A percentile compares a stretch with the other conserved stretches of the same genome.
Conservation (phyloP, 495 filamentous ascomycete species). For the Terfezia boudieri region DNA sequence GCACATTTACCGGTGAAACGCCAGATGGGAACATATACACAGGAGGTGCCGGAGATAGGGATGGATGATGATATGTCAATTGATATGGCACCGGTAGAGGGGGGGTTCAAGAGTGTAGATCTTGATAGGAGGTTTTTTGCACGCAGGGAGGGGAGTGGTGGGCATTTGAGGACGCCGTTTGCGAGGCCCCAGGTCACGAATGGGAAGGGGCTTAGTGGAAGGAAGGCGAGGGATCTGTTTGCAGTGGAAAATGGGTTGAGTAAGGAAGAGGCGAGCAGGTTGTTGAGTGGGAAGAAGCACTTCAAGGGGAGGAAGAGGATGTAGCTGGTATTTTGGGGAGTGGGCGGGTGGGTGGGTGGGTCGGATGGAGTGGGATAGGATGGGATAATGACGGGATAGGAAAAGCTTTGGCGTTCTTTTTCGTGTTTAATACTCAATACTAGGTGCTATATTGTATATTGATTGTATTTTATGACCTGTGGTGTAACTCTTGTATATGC, state of each 20-base stretch:
- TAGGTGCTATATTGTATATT: no score
- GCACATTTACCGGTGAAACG: constrained; percentile 41
- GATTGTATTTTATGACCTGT: no score
- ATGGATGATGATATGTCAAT: constrained; percentile 25
- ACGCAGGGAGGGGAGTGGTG: constrained; percentile 32
- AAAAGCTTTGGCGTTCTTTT: no score
- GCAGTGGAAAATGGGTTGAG: constrained; percentile 70
- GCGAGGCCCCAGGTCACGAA: constrained; percentile 41
- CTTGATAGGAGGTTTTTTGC: constrained; percentile 80
- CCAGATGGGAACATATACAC: constrained; percentile 21
- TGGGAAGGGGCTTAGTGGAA: constrained; percentile 49
- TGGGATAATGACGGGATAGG: no score
- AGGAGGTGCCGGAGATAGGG: constrained; percentile 25
- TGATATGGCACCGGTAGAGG: constrained; percentile 17
- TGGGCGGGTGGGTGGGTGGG: no score
- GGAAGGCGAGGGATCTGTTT: constrained; percentile 66
- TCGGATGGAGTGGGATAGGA: no score
- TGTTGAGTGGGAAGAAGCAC: constrained; percentile 68
- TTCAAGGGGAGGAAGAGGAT: constrained; percentile 53
- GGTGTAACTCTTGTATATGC: no score
- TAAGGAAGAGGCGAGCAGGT: constrained; percentile 47
- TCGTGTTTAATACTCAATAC: no score
- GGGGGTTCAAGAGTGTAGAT: constrained; percentile 45
- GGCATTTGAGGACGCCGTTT: constrained; percentile 61
- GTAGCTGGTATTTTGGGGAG: no score